Conservation (phyloP, 2,329 filamentous ascomycete genomes). For the Diplodia scrobiculata region DNA sequence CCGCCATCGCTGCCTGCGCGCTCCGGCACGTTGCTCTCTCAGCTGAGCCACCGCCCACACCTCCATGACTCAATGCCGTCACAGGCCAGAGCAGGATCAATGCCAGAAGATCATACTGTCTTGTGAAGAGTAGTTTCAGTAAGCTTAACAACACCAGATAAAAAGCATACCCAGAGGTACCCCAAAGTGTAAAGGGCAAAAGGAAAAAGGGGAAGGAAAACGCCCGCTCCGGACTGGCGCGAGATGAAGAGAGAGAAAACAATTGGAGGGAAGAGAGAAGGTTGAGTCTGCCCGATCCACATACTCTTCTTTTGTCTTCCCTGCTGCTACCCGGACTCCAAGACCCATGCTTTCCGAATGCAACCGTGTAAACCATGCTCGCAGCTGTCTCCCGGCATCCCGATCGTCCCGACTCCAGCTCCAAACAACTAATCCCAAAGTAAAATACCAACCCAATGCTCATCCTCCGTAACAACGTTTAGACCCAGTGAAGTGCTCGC, state of each 20-base stretch:
- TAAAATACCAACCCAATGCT: conserved; percentile 7
- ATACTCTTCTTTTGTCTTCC: conserved; percentile 11
- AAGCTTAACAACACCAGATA: neutral
- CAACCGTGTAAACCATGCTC: neutral
- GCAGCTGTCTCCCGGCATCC: neutral
- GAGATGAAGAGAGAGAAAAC: neutral
- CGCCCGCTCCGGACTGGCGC: neutral
- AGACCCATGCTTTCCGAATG: conserved; percentile 15
- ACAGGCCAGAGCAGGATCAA: neutral
- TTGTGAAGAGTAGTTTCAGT: conserved; percentile 6
- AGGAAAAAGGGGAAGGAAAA: neutral
- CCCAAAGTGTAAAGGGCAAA: too few species aligned
- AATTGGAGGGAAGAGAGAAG: neutral
- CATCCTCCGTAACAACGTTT: neutral
- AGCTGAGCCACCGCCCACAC: conserved; percentile 14
- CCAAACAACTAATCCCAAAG: conserved; percentile 8
- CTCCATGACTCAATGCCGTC: conserved; percentile 9
- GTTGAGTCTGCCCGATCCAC: conserved; percentile 5
- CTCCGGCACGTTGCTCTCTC: conserved; percentile 4
- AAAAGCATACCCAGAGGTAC: neutral
- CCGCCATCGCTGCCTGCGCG: conserved; percentile 18
- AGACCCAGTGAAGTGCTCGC: neutral
- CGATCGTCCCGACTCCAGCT: conserved; percentile 9
- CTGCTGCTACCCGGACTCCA: conserved; percentile 11
- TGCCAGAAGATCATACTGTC: neutral